phyloP scores from a whole-genome alignment of 805 yeast genomes.

The Candida manassasensis region DNA sequence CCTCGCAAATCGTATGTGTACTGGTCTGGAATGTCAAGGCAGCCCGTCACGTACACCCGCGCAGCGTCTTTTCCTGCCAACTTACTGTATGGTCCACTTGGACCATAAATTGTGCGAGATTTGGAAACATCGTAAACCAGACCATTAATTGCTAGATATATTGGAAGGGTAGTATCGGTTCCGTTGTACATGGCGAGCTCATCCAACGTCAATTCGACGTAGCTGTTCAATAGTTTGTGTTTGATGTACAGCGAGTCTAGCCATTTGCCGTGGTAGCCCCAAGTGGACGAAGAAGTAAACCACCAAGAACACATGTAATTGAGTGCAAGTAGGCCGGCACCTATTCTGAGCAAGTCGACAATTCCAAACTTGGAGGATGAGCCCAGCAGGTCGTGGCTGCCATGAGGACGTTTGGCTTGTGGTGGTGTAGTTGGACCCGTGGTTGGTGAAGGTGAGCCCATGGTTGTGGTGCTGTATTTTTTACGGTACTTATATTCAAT shows the following conservation, averaged over 20 bases:
- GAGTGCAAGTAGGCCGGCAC: slow-evolving; percentile 43
- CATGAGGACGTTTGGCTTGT: no score
- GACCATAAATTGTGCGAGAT: slow-evolving; percentile 50
- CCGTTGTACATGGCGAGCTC: slow-evolving; percentile 54
- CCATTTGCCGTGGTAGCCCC: slow-evolving; percentile 59
- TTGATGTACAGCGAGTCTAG: slow-evolving; percentile 39
- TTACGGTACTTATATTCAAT: no score
- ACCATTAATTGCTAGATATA: slow-evolving; percentile 58
- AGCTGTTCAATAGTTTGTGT: slow-evolving; percentile 14
- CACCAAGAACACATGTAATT: slow-evolving; percentile 51
- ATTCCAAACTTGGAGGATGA: slow-evolving; percentile 16
- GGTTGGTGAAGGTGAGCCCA: no score
- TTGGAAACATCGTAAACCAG: slow-evolving; percentile 60
- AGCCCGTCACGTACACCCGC: slow-evolving; percentile 67
- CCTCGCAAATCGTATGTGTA: slow-evolving; percentile 66
- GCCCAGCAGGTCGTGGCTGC: neutral
- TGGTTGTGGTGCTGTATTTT: no score
- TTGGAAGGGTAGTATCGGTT: slow-evolving; percentile 40
- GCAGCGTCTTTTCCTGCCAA: slow-evolving; percentile 67
- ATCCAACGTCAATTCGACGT: slow-evolving; percentile 34
- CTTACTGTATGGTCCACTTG: slow-evolving; percentile 43
- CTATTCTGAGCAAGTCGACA: slow-evolving; percentile 39
- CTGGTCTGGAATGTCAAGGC: slow-evolving; percentile 50
- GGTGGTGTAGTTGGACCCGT: no score
- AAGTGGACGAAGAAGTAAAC: slow-evolving; percentile 52